Evolutionary conservation across 805 yeast genomes (phyloP).

Genomic region (Schwanniomyces yamadae): DNA sequence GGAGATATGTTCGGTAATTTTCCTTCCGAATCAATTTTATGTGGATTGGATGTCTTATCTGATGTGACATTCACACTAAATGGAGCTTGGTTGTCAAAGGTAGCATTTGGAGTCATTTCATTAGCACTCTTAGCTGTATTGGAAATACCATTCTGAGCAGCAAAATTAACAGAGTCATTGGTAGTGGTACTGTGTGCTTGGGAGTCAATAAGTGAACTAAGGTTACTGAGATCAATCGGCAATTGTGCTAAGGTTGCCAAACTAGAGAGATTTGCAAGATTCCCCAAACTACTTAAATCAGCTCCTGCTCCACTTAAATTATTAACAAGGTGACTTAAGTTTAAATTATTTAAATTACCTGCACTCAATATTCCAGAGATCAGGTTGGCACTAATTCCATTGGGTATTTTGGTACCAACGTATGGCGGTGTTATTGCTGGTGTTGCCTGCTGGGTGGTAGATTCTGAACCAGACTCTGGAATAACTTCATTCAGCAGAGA

Average conservation of each 20-base stretch:
- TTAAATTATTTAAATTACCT: slow-evolving; percentile 42
- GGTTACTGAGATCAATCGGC: slow-evolving; percentile 38
- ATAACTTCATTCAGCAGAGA: slow-evolving; percentile 3
- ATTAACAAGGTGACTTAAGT: slow-evolving; percentile 42
- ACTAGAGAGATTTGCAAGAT: slow-evolving; percentile 37
- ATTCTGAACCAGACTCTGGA: background rate
- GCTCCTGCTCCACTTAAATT: slow-evolving; percentile 36
- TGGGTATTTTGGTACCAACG: background rate
- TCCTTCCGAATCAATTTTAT: background rate
- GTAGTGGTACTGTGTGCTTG: slow-evolving; percentile 13
- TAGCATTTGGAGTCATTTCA: background rate
- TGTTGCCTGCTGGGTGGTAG: slow-evolving; percentile 16
- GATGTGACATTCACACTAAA: slow-evolving; percentile 2
- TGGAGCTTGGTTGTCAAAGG: slow-evolving; percentile 6
- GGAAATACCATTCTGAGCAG: background rate
- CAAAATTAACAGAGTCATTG: slow-evolving; percentile 1
- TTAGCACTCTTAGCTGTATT: background rate
- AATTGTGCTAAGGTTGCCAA: slow-evolving; percentile 44
- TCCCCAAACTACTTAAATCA: slow-evolving; percentile 35
- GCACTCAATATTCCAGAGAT: slow-evolving; percentile 21
- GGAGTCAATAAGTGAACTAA: slow-evolving; percentile 29
- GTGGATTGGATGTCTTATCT: background rate
- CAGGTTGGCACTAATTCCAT: background rate
- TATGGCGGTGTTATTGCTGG: slow-evolving; percentile 15
- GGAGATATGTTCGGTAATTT: slow-evolving; percentile 19